phyloP scores from a whole-genome alignment of 75 land plant species.

The Gnetum montanum region DNA sequence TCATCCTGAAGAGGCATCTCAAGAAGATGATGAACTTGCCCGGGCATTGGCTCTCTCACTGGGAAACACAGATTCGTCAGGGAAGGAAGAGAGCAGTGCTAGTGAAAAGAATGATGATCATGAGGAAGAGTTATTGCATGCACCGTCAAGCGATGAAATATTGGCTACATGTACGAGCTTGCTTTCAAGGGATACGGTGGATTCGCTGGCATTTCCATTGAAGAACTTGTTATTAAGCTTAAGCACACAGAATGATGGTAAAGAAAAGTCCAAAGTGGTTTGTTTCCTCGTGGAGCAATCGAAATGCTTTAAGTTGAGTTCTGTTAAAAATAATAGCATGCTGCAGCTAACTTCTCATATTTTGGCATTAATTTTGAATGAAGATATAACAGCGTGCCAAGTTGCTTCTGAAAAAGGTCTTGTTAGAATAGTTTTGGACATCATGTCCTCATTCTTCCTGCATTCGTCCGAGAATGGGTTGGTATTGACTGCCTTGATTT shows the following conservation, averaged over 20 bases:
- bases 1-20: conserved; percentile 77
- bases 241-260: conserved; percentile 87
- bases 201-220: conserved; percentile 80
- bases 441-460: conserved; percentile 46
- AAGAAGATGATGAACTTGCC: conserved; percentile 99
- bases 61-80: conserved; percentile 53
- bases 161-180: conserved; percentile 64
- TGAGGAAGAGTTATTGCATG: conserved; percentile 56
- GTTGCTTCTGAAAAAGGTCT: conserved; percentile 68
- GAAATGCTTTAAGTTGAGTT: conserved; percentile 32
- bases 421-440: conserved; percentile 50
- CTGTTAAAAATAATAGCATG: conserved; percentile 17
- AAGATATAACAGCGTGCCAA: conserved; percentile 76
- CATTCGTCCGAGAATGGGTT: conserved; percentile 11
- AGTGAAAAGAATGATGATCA: conserved; percentile 21
- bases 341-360: conserved; percentile 79
- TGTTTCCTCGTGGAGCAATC: conserved; percentile 62
- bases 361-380: conserved; percentile 82
- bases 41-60: conserved; percentile 93
- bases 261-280: conserved; percentile 55
- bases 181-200: conserved; percentile 66
- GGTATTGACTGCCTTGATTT: conserved; percentile 63
- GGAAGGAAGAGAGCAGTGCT: conserved; percentile 30
- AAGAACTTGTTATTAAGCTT: conserved; percentile 79
- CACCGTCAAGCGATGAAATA: conserved; percentile 79